A percentile compares a stretch with the other conserved stretches of the same genome.
Evolutionary conservation across 1,139 yeast genomes (phyloP).

Genomic region (Sugiyamaella novakii): DNA sequence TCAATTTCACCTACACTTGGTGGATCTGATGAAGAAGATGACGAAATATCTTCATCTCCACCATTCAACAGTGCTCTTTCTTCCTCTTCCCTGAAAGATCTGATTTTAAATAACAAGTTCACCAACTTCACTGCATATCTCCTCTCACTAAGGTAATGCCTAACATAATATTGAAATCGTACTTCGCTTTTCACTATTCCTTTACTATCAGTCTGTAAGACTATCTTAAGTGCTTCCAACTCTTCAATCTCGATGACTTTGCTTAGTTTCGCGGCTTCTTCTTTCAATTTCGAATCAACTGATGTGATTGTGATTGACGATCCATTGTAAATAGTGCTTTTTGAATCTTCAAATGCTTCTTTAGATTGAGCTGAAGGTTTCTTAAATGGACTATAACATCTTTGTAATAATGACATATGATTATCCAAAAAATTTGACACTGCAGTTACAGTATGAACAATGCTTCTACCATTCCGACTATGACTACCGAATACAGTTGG

Average conservation of each 20-base stretch:
- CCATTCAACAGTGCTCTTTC: conserved; percentile 1
- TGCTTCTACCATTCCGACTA: not conserved
- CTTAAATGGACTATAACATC: conserved; percentile 30
- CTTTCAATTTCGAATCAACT: conserved; percentile 27
- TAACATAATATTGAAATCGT: conserved; percentile 27
- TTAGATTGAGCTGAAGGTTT: conserved; percentile 20
- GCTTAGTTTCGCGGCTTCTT: conserved; percentile 29
- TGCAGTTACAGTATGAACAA: conserved; percentile 23
- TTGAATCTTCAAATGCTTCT: conserved; percentile 20
- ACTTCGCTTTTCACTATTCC: conserved; percentile 29
- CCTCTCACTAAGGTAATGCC: conserved; percentile 32
- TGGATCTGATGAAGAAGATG: not conserved
- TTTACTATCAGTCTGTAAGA: conserved; percentile 30
- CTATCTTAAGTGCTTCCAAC: conserved; percentile 31
- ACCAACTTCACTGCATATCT: conserved; percentile 29
- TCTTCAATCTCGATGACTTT: conserved; percentile 31
- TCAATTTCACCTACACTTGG: conserved; percentile 5
- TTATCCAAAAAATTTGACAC: conserved; percentile 31
- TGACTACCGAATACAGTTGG: not conserved
- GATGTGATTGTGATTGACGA: conserved; percentile 14
- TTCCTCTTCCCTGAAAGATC: not conserved
- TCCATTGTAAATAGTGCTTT: conserved; percentile 18
- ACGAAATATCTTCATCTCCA: not conserved
- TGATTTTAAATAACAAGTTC: conserved; percentile 12
- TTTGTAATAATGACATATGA: conserved; percentile 25